Percentiles rank a stretch among this genome's conserved stretches.
phyloP scores from a whole-genome alignment of 352 stramenopile genomes.

The Thraustochytrium sp. region DNA sequence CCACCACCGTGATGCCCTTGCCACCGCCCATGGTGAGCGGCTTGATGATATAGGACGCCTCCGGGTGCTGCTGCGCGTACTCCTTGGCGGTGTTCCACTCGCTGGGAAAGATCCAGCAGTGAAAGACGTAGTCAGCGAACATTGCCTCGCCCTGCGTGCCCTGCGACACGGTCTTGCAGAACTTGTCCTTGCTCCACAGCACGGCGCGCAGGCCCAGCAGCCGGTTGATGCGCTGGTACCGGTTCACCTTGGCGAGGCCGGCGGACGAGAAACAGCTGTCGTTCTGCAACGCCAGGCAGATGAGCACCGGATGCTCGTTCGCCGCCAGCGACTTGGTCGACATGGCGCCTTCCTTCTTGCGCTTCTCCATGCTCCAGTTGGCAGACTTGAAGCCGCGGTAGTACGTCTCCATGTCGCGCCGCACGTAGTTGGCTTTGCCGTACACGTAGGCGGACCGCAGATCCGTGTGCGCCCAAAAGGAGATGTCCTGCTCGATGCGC shows the following conservation, averaged over 20 bases:
- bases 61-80: slow-evolving; percentile 22
- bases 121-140: slow-evolving; percentile 37
- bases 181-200: slow-evolving; percentile 41
- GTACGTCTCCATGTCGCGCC: slow-evolving; percentile 21
- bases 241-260: slow-evolving; percentile 6
- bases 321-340: background rate
- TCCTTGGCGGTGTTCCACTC: slow-evolving; percentile 8
- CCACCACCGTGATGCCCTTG: slow-evolving; percentile 35
- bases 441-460: background rate
- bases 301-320: slow-evolving; percentile 35
- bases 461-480: slow-evolving; percentile 8
- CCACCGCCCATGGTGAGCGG: slow-evolving; percentile 35
- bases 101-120: slow-evolving; percentile 36
- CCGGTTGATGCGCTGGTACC: slow-evolving; percentile 42
- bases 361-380: background rate
- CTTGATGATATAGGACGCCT: slow-evolving; percentile 43
- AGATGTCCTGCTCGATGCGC: slow-evolving; percentile 17
- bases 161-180: slow-evolving; percentile 29
- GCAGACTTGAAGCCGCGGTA: background rate
- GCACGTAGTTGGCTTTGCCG: background rate
- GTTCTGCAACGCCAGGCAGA: slow-evolving; percentile 39
- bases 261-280: slow-evolving; percentile 26
- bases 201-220: slow-evolving; percentile 22
- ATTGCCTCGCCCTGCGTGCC: slow-evolving; percentile 31
- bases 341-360: slow-evolving; percentile 38